A percentile compares a stretch with the other conserved stretches of the same genome.
Conservation (phyloP, 2,329 filamentous ascomycete species). For the Bipolaris sorokiniana region DNA sequence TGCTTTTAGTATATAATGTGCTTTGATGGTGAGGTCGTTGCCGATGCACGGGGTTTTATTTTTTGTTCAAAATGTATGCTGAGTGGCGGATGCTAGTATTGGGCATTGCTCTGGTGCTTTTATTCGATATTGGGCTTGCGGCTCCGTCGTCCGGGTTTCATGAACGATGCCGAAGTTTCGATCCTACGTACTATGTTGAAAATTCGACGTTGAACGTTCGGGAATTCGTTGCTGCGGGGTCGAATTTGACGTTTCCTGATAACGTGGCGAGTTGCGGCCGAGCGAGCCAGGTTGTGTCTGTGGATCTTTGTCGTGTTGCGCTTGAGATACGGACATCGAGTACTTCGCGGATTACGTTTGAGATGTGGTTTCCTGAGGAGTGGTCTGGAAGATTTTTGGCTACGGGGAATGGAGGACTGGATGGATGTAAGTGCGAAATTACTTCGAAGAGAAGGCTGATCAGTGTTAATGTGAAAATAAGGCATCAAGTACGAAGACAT, state of each 20-base stretch:
- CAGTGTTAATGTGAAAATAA: constrained; percentile 16
- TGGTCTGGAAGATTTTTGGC: constrained; percentile 51
- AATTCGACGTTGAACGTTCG: constrained; percentile 29
- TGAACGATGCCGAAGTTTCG: constrained; percentile 28
- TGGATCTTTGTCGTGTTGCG: constrained; percentile 52
- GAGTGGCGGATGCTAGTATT: not conserved
- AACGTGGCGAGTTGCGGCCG: constrained; percentile 47
- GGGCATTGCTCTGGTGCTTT: not conserved
- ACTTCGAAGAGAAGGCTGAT: not conserved
- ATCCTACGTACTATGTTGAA: constrained; percentile 21
- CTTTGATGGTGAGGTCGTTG: not conserved
- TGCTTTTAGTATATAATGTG: not conserved
- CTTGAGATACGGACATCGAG: constrained; percentile 52
- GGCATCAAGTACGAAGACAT: constrained; percentile 52
- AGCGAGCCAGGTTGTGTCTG: constrained; percentile 44
- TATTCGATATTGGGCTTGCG: not conserved
- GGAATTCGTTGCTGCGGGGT: constrained; percentile 46
- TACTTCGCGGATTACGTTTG: constrained; percentile 50
- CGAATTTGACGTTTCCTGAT: constrained; percentile 49
- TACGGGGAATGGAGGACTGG: constrained; percentile 52
- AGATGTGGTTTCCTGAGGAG: constrained; percentile 46
- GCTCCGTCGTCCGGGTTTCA: constrained; percentile 13
- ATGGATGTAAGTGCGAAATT: constrained; percentile 46
- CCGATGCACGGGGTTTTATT: not conserved
- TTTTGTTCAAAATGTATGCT: not conserved